A percentile compares a stretch with the other conserved stretches of the same genome.
Conservation (phyloP, 202 grass and related monocot species). For the Panicum hallii region DNA sequence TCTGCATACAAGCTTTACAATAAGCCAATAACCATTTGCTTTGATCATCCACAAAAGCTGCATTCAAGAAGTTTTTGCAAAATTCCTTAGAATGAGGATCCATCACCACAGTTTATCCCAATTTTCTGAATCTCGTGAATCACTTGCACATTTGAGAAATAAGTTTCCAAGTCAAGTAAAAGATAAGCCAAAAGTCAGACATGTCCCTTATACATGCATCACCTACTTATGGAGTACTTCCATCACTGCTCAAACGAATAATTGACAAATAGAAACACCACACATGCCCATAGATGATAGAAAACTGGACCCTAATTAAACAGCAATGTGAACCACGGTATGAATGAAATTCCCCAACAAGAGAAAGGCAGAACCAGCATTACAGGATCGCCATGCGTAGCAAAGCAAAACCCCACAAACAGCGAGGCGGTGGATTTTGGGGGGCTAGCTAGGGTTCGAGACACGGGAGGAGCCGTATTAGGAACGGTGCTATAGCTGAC, state of each 20-base stretch:
- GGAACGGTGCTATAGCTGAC: neutral
- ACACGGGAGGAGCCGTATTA: neutral
- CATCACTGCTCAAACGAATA: neutral
- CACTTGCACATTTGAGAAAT: neutral
- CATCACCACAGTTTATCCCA: neutral
- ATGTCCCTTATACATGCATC: neutral
- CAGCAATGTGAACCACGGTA: neutral
- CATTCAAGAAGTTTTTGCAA: neutral
- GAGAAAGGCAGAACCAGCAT: neutral
- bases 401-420: neutral
- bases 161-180: neutral
- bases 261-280: neutral
- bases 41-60: neutral
- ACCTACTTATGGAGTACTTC: neutral
- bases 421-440: neutral
- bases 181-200: neutral
- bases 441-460: conserved; percentile 24
- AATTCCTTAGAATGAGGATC: conserved; percentile 5
- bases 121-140: conserved; percentile 3
- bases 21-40: neutral
- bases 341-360: neutral
- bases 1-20: neutral
- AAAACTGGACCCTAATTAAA: conserved; percentile 13
- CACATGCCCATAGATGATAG: neutral
- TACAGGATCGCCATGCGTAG: neutral